phyloP scores from a whole-genome alignment of 768 basidiomycete genomes.

The Tricholoma hemisulphureum region DNA sequence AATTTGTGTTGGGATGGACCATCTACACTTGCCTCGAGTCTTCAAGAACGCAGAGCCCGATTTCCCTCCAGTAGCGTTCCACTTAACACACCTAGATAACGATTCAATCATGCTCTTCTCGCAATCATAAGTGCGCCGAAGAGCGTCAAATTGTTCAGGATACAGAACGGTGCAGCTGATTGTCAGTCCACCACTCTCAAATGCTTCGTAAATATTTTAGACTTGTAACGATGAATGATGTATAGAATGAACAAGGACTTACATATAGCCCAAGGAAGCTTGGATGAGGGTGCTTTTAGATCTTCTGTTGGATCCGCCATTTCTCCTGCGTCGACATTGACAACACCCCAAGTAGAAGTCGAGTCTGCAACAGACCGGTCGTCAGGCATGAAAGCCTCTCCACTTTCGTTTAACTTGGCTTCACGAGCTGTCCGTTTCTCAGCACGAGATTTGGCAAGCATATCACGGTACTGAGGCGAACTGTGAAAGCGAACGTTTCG shows the following conservation, averaged over 20 bases:
- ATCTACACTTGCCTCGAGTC: constrained; percentile 66
- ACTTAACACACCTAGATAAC: constrained; percentile 90
- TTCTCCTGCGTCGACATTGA: constrained; percentile 74
- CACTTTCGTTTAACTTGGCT: constrained; percentile 56
- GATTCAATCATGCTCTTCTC: constrained; percentile 94
- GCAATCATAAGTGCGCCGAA: constrained; percentile 90
- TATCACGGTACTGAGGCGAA: constrained; percentile 79
- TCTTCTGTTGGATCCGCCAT: constrained; percentile 73
- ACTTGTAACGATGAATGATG: background rate
- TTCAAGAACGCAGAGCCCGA: constrained; percentile 97
- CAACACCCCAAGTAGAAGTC: constrained; percentile 89
- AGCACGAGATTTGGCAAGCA: constrained; percentile 72
- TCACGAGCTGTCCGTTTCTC: constrained; percentile 70
- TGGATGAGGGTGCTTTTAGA: constrained; percentile 70
- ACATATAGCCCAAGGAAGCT: constrained; percentile 82
- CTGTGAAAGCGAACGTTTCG: constrained; percentile 40
- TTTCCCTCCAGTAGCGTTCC: constrained; percentile 94
- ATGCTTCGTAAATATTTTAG: constrained; percentile 49
- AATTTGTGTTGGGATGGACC: background rate
- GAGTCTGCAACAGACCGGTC: constrained; percentile 80
- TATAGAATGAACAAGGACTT: constrained; percentile 26
- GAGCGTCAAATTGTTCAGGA: constrained; percentile 94
- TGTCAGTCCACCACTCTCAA: constrained; percentile 84
- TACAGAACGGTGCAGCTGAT: constrained; percentile 95
- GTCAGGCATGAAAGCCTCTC: constrained; percentile 92